Percentiles rank a stretch among this genome's conserved stretches.
Evolutionary conservation across 1,284 basidiomycete species (phyloP).

Genomic region (Puccinia coronata): DNA sequence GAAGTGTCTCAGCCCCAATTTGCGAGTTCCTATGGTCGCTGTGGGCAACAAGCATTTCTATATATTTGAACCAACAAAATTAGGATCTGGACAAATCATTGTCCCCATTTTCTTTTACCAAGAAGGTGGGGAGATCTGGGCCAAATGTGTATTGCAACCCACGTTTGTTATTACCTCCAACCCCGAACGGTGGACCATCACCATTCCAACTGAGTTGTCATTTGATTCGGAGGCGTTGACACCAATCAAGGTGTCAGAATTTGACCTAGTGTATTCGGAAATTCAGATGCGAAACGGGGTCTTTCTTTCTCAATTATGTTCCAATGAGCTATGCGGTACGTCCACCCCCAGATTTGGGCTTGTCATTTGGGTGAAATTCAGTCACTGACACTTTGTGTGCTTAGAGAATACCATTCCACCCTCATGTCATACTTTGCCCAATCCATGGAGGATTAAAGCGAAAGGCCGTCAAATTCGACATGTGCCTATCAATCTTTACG

Average conservation of each 20-base stretch:
- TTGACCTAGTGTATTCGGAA: background rate
- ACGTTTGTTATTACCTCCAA: background rate
- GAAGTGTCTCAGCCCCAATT: background rate
- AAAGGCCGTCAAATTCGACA: conserved; percentile 31
- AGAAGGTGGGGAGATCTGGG: background rate
- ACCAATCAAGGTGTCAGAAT: background rate
- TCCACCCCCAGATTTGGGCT: background rate
- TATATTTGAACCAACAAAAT: background rate
- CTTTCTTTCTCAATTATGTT: background rate
- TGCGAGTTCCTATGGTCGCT: background rate
- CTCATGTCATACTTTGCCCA: background rate
- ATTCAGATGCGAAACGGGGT: background rate
- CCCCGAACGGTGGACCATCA: background rate
- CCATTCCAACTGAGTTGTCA: background rate
- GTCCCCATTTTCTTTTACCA: background rate
- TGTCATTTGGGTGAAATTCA: background rate
- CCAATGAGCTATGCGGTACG: background rate
- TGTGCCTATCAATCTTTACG: conserved; percentile 8
- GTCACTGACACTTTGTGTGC: background rate
- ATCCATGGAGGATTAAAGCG: conserved; percentile 46
- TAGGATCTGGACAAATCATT: background rate
- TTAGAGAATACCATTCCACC: background rate
- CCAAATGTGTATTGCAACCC: background rate
- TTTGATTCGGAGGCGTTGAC: background rate
- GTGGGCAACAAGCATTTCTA: background rate